phyloP scores from a whole-genome alignment of 306 rosid species.

The Cicer bijugum region DNA sequence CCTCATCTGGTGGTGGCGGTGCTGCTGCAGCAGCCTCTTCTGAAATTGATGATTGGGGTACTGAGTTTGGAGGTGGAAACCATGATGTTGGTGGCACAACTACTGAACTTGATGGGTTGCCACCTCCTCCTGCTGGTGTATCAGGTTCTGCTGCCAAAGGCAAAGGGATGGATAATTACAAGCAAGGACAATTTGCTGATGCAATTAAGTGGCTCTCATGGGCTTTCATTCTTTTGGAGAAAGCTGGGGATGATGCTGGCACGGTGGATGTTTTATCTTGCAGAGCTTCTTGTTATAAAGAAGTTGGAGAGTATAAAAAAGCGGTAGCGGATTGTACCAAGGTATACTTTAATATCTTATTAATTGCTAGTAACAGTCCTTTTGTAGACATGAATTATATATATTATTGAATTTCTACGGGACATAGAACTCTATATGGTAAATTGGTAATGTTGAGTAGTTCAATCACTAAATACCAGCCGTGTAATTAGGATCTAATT shows the following conservation, averaged over 20 bases:
- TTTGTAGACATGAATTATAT: conserved; percentile 23
- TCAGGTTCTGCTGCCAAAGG: conserved; percentile 73
- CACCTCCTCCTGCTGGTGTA: conserved; percentile 94
- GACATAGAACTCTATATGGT: not conserved
- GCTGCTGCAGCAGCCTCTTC: conserved; percentile 44
- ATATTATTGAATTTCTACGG: conserved; percentile 1
- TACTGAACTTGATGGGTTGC: conserved; percentile 95
- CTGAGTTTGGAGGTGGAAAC: conserved; percentile 69
- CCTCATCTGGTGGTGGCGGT: conserved; percentile 43
- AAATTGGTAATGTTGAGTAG: not conserved
- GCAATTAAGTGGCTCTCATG: conserved; percentile 99
- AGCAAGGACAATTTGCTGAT: conserved; percentile 95
- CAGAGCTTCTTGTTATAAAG: conserved; percentile 98
- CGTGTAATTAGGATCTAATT: conserved; percentile 26
- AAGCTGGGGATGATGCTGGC: conserved; percentile 62
- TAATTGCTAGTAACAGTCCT: not conserved
- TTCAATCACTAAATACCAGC: conserved; percentile 2
- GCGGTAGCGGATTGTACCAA: conserved; percentile 96
- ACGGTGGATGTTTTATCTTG: conserved; percentile 72
- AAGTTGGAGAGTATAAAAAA: conserved; percentile 97
- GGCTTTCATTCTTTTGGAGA: conserved; percentile 85
- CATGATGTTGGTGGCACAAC: conserved; percentile 73
- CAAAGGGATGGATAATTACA: conserved; percentile 92
- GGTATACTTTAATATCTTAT: conserved; percentile 55
- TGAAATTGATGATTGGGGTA: conserved; percentile 83